Evolutionary conservation across 768 basidiomycete genomes (phyloP), one percentile per base, ranked within the genome.

Genomic region (Saitozyma sp.): DNA sequence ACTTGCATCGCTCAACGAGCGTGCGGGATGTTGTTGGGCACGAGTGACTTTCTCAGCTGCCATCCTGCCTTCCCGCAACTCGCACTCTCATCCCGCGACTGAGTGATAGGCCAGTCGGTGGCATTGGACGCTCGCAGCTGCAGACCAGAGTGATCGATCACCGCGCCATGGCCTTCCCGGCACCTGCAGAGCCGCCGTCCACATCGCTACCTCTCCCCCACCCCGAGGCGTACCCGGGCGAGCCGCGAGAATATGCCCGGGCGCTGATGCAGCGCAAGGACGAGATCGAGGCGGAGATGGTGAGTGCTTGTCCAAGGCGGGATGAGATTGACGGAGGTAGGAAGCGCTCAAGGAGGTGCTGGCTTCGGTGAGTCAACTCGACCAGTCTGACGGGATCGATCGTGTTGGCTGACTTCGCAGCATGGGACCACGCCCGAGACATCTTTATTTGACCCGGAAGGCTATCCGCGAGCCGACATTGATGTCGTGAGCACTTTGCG

Each of bases 391-490:
- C 5, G 29, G 29, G 45, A 29, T 19, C 13, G 13, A 38, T 19
- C 16, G 11, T 52, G 51, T 11, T 13, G 13, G 13, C 19, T 14
- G 17, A 61, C 37, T 50, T 29, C 29, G 29, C 29, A 71, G 71
- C 69, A 73, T 52, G 65, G 62, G 8, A 61, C 57, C 14, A 69
- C 67, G n/a, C 51, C 59, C 37, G 58, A 85, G 29, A 85, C 89
- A 0, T 86, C 90, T 0, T 85, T 97, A 41, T 85, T 96, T 52
- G 92, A 96, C 74, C 65, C 82, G 0, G 90, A 96, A 56, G 95
- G 95, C 8, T 97, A 91, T 78, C 94, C 94, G 0, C 84, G 92
- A 13, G 86, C 86, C 13, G 82, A 95, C 79, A 84, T 97, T 64
- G 82, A 82, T 62, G 90, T 94, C 67, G 83, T 95, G 16, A 90